Conservation (phyloP, 495 filamentous ascomycete species). For the Lasiosphaeris hirsuta region DNA sequence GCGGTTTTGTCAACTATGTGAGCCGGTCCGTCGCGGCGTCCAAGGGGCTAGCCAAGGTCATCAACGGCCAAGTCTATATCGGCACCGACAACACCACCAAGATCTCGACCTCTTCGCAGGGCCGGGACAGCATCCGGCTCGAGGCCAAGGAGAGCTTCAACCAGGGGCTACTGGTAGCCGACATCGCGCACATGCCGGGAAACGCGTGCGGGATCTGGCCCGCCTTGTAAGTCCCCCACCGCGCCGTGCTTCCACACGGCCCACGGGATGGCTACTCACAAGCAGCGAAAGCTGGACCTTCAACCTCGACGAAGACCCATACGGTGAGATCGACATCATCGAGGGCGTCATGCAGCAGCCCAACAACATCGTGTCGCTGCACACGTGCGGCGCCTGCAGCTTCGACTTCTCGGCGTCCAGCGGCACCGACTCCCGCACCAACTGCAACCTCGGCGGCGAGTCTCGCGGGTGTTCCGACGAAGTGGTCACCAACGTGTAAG, state of each 20-base stretch:
- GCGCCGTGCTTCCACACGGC: neutral
- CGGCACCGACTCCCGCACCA: slow-evolving; percentile 42
- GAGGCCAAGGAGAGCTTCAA: slow-evolving; percentile 60
- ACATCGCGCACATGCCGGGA: slow-evolving; percentile 68
- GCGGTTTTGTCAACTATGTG: slow-evolving; percentile 59
- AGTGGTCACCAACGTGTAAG: slow-evolving; percentile 9
- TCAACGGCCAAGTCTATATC: slow-evolving; percentile 44
- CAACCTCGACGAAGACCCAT: slow-evolving; percentile 34
- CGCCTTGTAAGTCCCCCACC: slow-evolving; percentile 31
- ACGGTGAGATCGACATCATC: slow-evolving; percentile 81
- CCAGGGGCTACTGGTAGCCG: slow-evolving; percentile 62
- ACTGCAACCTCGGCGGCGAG: slow-evolving; percentile 30
- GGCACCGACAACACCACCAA: slow-evolving; percentile 41
- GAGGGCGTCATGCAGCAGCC: slow-evolving; percentile 58
- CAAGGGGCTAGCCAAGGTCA: slow-evolving; percentile 46
- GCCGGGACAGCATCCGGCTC: slow-evolving; percentile 63
- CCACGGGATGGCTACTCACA: slow-evolving; percentile 19
- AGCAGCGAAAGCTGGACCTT: slow-evolving; percentile 31
- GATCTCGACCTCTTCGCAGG: slow-evolving; percentile 36
- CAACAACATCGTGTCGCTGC: slow-evolving; percentile 62
- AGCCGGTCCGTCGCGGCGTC: slow-evolving; percentile 44
- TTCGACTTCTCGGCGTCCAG: slow-evolving; percentile 34
- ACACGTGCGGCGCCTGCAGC: slow-evolving; percentile 59
- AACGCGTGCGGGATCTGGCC: slow-evolving; percentile 69
- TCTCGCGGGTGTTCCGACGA: slow-evolving; percentile 4